Percentiles rank a stretch among this genome's conserved stretches.
Evolutionary conservation across 768 basidiomycete species (phyloP).

Genomic region (Lactifluus echinatus): DNA sequence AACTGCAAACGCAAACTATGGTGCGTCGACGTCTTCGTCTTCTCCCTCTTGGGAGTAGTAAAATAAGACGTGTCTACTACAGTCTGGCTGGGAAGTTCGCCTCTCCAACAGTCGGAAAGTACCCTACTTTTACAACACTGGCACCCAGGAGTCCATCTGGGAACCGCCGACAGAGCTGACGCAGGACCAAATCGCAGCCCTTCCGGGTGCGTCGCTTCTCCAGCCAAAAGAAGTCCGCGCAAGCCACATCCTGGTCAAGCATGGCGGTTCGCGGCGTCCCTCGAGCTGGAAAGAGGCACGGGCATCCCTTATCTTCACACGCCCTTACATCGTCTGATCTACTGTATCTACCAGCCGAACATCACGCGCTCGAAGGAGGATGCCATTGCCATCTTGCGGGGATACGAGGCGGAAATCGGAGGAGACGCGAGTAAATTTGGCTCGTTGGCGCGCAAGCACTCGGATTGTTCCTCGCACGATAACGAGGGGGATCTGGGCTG

Average conservation of each 20-base stretch:
- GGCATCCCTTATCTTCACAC: background rate
- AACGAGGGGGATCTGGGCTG: conserved; percentile 81
- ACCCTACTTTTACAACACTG: conserved; percentile 83
- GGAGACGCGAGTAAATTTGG: conserved; percentile 53
- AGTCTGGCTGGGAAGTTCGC: conserved; percentile 69
- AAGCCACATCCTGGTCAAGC: conserved; percentile 94
- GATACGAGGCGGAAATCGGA: conserved; percentile 54
- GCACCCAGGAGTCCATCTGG: conserved; percentile 72
- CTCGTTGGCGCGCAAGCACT: conserved; percentile 63
- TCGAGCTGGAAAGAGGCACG: conserved; percentile 81
- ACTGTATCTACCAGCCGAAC: conserved; percentile 36
- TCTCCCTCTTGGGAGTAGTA: background rate
- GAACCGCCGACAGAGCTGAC: conserved; percentile 56
- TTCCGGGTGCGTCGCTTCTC: conserved; percentile 63
- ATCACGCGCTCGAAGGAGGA: conserved; percentile 87
- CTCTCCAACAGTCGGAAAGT: conserved; percentile 68
- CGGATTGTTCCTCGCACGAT: conserved; percentile 84
- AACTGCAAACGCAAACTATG: background rate
- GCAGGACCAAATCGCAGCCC: conserved; percentile 45
- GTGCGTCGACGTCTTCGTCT: background rate
- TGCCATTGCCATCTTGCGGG: conserved; percentile 70
- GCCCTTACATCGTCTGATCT: background rate
- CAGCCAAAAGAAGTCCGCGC: conserved; percentile 65
- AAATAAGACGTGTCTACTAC: background rate
- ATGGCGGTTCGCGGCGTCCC: conserved; percentile 66